Conservation (phyloP, 352 stramenopile genomes). For the Aphanomyces invadans region DNA sequence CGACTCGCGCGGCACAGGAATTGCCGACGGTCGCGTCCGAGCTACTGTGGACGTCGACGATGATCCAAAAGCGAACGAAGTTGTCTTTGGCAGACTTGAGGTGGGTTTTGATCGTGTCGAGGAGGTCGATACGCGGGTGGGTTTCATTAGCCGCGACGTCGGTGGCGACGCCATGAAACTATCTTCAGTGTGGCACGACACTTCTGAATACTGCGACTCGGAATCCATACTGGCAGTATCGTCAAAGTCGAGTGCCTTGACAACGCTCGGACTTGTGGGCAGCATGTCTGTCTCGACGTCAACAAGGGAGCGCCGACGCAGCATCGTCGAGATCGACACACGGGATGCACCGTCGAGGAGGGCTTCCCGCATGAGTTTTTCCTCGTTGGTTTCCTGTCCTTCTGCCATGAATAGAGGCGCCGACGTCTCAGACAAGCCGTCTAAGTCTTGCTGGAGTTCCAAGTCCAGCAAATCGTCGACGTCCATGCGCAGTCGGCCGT, state of each 20-base stretch:
- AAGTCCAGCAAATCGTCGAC: not conserved
- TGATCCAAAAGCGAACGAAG: slow-evolving; percentile 2
- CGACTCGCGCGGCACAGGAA: slow-evolving; percentile 1
- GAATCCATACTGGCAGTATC: slow-evolving; percentile 10
- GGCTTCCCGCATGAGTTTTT: slow-evolving; percentile 22
- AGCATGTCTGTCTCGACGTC: not conserved
- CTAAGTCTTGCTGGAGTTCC: slow-evolving; percentile 4
- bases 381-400: slow-evolving; percentile 24
- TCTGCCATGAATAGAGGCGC: slow-evolving; percentile 1
- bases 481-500: not conserved
- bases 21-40: not conserved
- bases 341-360: slow-evolving; percentile 18
- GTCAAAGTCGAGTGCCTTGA: slow-evolving; percentile 23
- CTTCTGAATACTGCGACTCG: slow-evolving; percentile 20
- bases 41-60: not conserved
- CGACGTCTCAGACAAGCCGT: too few species aligned
- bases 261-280: not conserved
- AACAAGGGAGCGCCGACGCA: slow-evolving; percentile 5
- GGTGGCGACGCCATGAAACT: slow-evolving; percentile 3
- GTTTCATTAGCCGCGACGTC: not conserved
- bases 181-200: slow-evolving; percentile 23
- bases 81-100: not conserved
- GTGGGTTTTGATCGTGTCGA: not conserved
- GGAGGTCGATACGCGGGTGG: not conserved
- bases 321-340: slow-evolving; percentile 21